Base-by-base conservation (phyloP, 2,329 filamentous ascomycete genomes). In the Calonectria honghensis region DNA sequence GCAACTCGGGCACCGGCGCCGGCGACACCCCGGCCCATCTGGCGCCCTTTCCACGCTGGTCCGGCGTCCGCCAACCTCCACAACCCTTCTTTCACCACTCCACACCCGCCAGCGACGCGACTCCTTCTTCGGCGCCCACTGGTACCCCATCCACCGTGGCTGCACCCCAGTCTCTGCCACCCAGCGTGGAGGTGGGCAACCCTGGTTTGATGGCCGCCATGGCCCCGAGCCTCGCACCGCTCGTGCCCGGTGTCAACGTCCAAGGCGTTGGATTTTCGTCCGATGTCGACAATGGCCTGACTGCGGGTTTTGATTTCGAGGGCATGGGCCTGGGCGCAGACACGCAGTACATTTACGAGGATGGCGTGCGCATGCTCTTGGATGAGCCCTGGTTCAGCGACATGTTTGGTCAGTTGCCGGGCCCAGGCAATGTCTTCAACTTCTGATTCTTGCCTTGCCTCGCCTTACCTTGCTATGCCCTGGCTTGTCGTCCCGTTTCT, bases 371-470 rank as follows among this genome's bases (percentile, higher is more conserved):
- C 41, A 84, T 84, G 74, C 81, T 85, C 67, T 80, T 87, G 66
- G 82, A 84, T 72, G 86, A 88, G 70, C 84, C 85, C 18, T 87
- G 86, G 83, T 83, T 87, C 70, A 84, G 79, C 11, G 82, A 84
- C 64, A 81, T 84, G 71, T 84, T 87, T 29, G 83, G 84, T 61
- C 82, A 81, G 16, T 76, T 86, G 31, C 84, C 83, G 0, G 82
- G 84, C 35, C 75, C 78, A 18, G 76, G 71, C 24, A 81, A 81
- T 66, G 81, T 84, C 69, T 85, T 86, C 76, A 81, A 81, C n/a
- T 84, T 85, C 73, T 85, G 54, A 63, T 39, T 13, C 24, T 16
- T 31, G 16, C 51, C 14, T 6, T 29, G n/a, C 2, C 24, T 6
- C 16, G 50, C n/a, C 13, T 54, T 27, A 3, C 13, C 7, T 13